Percentiles rank a stretch among this genome's conserved stretches.
phyloP scores from a whole-genome alignment of 257 asterid genomes.

The Nicotiana knightiana region DNA sequence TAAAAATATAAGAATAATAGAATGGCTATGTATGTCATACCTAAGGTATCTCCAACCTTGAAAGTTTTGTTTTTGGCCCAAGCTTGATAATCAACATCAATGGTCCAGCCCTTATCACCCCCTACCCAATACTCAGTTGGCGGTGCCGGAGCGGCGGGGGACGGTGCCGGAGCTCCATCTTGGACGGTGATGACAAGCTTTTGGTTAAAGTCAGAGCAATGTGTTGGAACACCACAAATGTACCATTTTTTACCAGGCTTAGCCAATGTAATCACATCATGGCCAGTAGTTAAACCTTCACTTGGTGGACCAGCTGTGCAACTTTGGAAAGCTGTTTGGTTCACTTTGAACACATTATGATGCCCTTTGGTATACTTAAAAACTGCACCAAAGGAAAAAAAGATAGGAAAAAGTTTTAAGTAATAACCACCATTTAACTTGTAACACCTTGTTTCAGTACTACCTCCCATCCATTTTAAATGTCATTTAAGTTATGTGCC shows the following conservation, averaged over 20 bases:
- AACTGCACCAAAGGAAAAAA: neutral
- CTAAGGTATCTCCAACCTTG: slow-evolving; percentile 13
- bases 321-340: neutral
- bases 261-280: slow-evolving; percentile 5
- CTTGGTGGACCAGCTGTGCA: neutral
- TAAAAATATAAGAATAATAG: neutral
- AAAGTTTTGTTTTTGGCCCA: neutral
- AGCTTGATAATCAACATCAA: slow-evolving; percentile 8
- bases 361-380: slow-evolving; percentile 7
- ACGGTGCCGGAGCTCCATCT: slow-evolving; percentile 8
- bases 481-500: neutral
- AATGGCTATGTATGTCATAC: neutral
- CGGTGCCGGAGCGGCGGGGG: neutral
- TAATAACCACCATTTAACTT: too few species aligned
- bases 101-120: slow-evolving; percentile 3
- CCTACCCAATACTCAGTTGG: neutral
- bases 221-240: slow-evolving; percentile 9
- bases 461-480: neutral
- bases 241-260: slow-evolving; percentile 12
- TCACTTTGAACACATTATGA: slow-evolving; percentile 9
- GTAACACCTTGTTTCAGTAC: neutral
- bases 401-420: neutral
- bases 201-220: slow-evolving; percentile 10
- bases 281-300: neutral
- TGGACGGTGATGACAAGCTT: slow-evolving; percentile 9